Percentiles rank a stretch among this genome's conserved stretches.
phyloP scores from a whole-genome alignment of 495 filamentous ascomycete genomes.

The Diplogelasinospora grovesii region DNA sequence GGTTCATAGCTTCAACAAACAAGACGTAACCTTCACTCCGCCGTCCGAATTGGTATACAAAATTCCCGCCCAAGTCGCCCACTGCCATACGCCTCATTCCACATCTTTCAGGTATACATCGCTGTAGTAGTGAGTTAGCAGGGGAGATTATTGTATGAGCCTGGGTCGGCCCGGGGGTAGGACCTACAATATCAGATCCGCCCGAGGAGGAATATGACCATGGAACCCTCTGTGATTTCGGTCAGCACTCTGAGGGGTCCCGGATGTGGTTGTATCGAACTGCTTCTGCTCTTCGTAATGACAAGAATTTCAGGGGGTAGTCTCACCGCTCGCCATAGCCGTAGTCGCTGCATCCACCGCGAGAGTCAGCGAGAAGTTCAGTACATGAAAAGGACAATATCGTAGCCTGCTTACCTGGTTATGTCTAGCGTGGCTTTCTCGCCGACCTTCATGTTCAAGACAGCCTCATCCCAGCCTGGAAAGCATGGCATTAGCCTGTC shows the following conservation, averaged over 20 bases:
- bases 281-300: no score
- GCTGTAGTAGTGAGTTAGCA: slow-evolving; percentile 24
- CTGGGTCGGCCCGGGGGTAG: slow-evolving; percentile 6
- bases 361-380: not conserved
- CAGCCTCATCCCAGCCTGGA: slow-evolving; percentile 82
- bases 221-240: slow-evolving; percentile 51
- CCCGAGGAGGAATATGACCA: slow-evolving; percentile 50
- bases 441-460: slow-evolving; percentile 69
- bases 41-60: no score
- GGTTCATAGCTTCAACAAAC: no score
- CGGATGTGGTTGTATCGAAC: not conserved
- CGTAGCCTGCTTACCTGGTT: slow-evolving; percentile 51
- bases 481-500: slow-evolving; percentile 6
- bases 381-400: not conserved
- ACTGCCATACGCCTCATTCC: no score
- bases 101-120: slow-evolving; percentile 47
- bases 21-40: no score
- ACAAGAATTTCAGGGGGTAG: no score
- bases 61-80: no score
- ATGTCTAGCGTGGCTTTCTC: slow-evolving; percentile 77
- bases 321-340: slow-evolving; percentile 70
- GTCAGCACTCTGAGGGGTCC: not conserved
- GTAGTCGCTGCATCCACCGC: slow-evolving; percentile 54
- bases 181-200: slow-evolving; percentile 53
- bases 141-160: not conserved